Base-by-base conservation (phyloP, 345 rosid genomes). In the Eutrema heterophyllum region DNA sequence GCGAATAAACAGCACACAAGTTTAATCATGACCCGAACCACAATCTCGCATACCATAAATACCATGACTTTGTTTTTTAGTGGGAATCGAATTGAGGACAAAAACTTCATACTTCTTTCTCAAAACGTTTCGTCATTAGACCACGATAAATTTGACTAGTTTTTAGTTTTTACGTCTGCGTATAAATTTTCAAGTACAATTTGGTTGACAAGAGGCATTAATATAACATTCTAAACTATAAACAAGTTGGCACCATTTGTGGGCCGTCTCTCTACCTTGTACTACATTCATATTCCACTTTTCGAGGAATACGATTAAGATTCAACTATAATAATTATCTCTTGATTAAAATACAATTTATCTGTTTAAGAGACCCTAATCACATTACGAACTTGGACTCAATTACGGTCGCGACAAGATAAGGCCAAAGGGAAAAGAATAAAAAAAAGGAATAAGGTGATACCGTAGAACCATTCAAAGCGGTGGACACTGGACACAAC, bases 401-500 rank as follows among this genome's bases (percentile, higher is more conserved):
- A 66, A 56, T 74, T 12, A 32, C 78, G 72, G 78, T 46, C 72
- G 15, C 60, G 6, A 38, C 14, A 44, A 45, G 36, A 74, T 46
- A 67, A 74, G 9, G 53, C 72, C 78, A 58, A 74, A 73, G 2
- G 1, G 24, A 2, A 4, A 32, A 1, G 14, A 12, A 71, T 0
- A 48, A 6, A 32, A 4, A 18, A 30, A 63, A 7, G 11, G 4
- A 55, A 18, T 35, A 32, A 41, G 33, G 41, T 68, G 24, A 18
- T 55, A 26, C 57, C 12, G 36, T 49, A 39, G 35, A 74, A 67
- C 72, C 71, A 56, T 66, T 73, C 72, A 65, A 74, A 73, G 67
- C 78, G 78, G 72, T 74, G 60, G 67, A 74, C 72, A 65, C 57
- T 66, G 51, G 53, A 74, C 73, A 74, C 78, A 73, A 73, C 52